Conservation (phyloP, 1,284 basidiomycete species). For the Ustilago shanxiensis region DNA sequence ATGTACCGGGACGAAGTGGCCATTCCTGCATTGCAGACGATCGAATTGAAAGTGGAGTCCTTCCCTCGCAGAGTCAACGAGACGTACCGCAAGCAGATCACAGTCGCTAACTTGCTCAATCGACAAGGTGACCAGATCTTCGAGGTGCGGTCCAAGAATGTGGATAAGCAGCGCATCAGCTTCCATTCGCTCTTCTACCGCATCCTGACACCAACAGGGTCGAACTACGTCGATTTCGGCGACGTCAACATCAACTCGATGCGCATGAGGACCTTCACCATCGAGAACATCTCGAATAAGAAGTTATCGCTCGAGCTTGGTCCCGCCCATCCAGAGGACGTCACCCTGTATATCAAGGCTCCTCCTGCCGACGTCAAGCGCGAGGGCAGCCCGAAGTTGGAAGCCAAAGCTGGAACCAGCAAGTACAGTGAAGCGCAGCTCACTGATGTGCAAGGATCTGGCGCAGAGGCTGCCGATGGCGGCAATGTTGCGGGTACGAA, state of each 20-base stretch:
- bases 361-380: slow-evolving; percentile 9
- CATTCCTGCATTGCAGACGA: slow-evolving; percentile 72
- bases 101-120: slow-evolving; percentile 70
- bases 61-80: slow-evolving; percentile 73
- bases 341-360: slow-evolving; percentile 72
- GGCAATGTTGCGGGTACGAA: background rate
- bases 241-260: slow-evolving; percentile 73
- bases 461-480: slow-evolving; percentile 17
- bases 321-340: slow-evolving; percentile 73
- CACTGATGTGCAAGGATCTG: slow-evolving; percentile 11
- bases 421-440: slow-evolving; percentile 35
- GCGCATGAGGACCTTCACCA: slow-evolving; percentile 72
- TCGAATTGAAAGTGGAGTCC: slow-evolving; percentile 73
- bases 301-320: slow-evolving; percentile 71
- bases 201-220: slow-evolving; percentile 73
- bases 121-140: slow-evolving; percentile 72
- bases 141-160: slow-evolving; percentile 72
- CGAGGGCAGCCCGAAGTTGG: slow-evolving; percentile 34
- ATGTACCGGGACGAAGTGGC: slow-evolving; percentile 73
- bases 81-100: slow-evolving; percentile 73
- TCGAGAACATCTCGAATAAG: slow-evolving; percentile 72
- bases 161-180: slow-evolving; percentile 73
- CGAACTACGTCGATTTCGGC: slow-evolving; percentile 74
- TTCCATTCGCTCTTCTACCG: slow-evolving; percentile 74
- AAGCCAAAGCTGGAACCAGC: slow-evolving; percentile 18